Evolutionary conservation across 441 rosid species (phyloP), one percentile per base, ranked within the genome.

Genomic region (Populus hybrid): DNA sequence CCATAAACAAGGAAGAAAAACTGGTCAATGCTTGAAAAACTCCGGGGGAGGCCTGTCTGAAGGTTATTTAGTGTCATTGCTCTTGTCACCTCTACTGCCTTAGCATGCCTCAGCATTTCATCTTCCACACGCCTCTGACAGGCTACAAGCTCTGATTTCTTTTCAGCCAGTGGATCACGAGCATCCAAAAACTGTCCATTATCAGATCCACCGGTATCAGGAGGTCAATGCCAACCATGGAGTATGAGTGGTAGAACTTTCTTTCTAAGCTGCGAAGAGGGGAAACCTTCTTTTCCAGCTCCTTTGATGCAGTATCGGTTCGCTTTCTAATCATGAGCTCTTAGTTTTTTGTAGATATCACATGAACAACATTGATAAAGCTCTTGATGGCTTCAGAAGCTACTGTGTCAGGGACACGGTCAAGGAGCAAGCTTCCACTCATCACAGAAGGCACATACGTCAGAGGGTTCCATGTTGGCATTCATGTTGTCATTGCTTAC

Each of bases 361-460:
- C n/a, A n/a, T n/a, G n/a, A n/a, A n/a, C n/a, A 56, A 95, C 89
- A 1, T 89, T 88, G 83, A 92, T 84, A 71, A 95, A 93, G 88
- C 99, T 95, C 86, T 92, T 95, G 85, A 95, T 95, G 78, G 99
- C 98, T 86, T 90, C 99, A 0, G 99, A 95, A 76, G 96, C 98
- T 23, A 95, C 99, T 3, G 93, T 91, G 82, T 93, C 99, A 0
- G 99, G 99, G 42, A 95, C 96, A n/a, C 93, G 91, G 35, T 92
- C 99, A 33, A 95, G 91, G 53, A n/a, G 97, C 90, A 66, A 82
- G 91, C 88, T 92, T 95, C 99, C 99, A 95, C 80, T 93, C 99
- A n/a, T 95, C 99, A 12, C 87, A 93, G 84, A 95, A 95, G 40
- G 86, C 83, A 78, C 78, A 91, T 9, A 76, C 91, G 23, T 90